Evolutionary conservation across 2,329 filamentous ascomycete species (phyloP).

Genomic region (Endothia cerciana): DNA sequence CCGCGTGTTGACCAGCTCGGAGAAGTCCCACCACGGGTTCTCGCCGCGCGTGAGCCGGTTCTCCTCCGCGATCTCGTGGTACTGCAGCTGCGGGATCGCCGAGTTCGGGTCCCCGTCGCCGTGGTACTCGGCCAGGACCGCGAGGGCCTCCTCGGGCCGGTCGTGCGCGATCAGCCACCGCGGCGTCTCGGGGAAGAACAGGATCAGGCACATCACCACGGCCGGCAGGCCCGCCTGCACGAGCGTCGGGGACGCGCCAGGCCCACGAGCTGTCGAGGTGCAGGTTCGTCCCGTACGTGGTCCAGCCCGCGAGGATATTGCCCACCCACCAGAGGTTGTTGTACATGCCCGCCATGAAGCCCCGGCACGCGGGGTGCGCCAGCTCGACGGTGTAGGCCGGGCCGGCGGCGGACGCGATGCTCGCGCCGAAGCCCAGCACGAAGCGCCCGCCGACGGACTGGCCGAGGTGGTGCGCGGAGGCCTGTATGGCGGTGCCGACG

Average conservation of each 20-base stretch:
- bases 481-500: conserved; percentile 51
- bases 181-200: conserved; percentile 41
- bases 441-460: conserved; percentile 62
- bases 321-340: conserved; percentile 52
- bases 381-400: conserved; percentile 52
- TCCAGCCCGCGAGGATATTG: conserved; percentile 55
- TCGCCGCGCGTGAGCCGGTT: conserved; percentile 46
- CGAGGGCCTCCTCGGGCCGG: conserved; percentile 36
- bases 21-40: conserved; percentile 52
- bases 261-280: conserved; percentile 44
- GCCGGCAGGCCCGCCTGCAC: conserved; percentile 49
- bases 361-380: conserved; percentile 46
- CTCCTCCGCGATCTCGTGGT: conserved; percentile 46
- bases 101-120: conserved; percentile 45
- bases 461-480: conserved; percentile 41
- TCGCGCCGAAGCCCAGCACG: conserved; percentile 61
- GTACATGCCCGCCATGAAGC: conserved; percentile 46
- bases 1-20: conserved; percentile 45
- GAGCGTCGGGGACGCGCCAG: conserved; percentile 45
- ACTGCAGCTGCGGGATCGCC: conserved; percentile 44
- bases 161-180: conserved; percentile 39
- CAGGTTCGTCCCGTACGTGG: conserved; percentile 48
- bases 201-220: conserved; percentile 38
- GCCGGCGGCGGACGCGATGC: conserved; percentile 50
- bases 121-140: conserved; percentile 41